Percentiles rank a stretch among this genome's conserved stretches.
These are phyloP conservation scores for Alternaria ethzedia DNA, from an alignment of 2,329 filamentous ascomycete genomes.

Conservation along the genomic window DNA sequence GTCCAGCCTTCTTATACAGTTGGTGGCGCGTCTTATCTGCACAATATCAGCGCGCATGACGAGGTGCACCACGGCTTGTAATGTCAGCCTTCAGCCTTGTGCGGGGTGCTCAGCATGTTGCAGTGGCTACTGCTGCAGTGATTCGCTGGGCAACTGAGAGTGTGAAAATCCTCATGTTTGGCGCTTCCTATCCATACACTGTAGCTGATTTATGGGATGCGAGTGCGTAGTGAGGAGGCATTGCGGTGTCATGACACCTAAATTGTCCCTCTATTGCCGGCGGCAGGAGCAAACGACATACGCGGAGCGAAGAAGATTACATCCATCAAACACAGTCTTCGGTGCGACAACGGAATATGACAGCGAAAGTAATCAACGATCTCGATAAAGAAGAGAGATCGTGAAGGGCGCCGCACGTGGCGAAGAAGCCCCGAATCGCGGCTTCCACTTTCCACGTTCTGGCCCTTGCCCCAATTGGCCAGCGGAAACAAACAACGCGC, in stretches of 20 bases:
- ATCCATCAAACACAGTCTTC: background rate
- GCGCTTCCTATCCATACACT: accelerated
- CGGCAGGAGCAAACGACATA: background rate
- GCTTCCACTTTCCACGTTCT: conserved; percentile 5
- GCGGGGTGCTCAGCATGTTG: background rate
- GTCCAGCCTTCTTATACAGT: background rate
- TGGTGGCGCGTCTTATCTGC: background rate
- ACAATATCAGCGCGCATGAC: background rate
- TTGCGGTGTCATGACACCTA: background rate
- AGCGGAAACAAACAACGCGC: conserved; percentile 11
- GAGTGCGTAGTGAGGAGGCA: background rate
- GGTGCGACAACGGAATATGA: background rate
- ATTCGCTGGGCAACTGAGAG: background rate
- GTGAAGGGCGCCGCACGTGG: conserved; percentile 10
- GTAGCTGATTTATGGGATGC: background rate
- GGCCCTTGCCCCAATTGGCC: conserved; percentile 10
- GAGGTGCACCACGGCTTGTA: background rate
- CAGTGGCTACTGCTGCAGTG: background rate
- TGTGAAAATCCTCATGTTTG: background rate
- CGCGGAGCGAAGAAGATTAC: background rate
- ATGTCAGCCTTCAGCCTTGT: background rate
- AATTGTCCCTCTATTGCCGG: background rate
- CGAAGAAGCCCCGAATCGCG: conserved; percentile 5
- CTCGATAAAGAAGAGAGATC: background rate
- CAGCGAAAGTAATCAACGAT: background rate